phyloP scores from a whole-genome alignment of 176 grass and related monocot genomes.

The Melocanna baccifera region DNA sequence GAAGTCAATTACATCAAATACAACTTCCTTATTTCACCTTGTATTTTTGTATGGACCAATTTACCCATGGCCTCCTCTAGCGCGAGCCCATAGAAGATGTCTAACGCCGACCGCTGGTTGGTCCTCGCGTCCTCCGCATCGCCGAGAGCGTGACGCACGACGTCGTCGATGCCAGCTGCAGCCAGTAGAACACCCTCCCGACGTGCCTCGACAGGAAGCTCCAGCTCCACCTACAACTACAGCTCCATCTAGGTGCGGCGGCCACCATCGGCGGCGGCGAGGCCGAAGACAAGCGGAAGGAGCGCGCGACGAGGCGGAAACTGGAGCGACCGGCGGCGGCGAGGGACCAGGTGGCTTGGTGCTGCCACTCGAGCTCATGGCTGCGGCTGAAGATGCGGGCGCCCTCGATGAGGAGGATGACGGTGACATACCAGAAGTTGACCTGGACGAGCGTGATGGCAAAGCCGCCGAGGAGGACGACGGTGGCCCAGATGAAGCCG shows the following conservation, averaged over 20 bases:
- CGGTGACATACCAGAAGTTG: slow-evolving; percentile 80
- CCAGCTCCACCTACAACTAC: slow-evolving; percentile 27
- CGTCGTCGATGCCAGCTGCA: too few relatives aligned
- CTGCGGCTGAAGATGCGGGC: slow-evolving; percentile 81
- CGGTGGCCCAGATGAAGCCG: slow-evolving; percentile 92
- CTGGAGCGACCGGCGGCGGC: slow-evolving; percentile 45
- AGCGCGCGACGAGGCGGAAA: slow-evolving; percentile 49
- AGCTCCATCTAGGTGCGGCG: neutral
- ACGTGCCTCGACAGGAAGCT: neutral
- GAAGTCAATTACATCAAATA: too few relatives aligned
- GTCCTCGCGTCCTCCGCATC: neutral
- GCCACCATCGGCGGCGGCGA: neutral
- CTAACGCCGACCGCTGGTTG: neutral
- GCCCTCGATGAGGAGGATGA: slow-evolving; percentile 75
- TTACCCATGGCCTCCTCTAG: neutral
- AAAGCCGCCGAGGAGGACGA: slow-evolving; percentile 84
- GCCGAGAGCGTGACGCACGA: too few relatives aligned
- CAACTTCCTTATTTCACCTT: too few relatives aligned
- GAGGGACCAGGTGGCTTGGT: slow-evolving; percentile 78
- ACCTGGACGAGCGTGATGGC: slow-evolving; percentile 47
- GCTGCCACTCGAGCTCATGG: slow-evolving; percentile 97
- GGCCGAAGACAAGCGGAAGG: slow-evolving; percentile 47
- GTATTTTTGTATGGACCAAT: too few relatives aligned
- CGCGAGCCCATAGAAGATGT: neutral
- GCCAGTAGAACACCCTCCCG: too few relatives aligned